Evolutionary conservation across 192 early-diverging fungal genomes (phyloP), one percentile per base, ranked within the genome.

Genomic region (Coemansia pectinata): DNA sequence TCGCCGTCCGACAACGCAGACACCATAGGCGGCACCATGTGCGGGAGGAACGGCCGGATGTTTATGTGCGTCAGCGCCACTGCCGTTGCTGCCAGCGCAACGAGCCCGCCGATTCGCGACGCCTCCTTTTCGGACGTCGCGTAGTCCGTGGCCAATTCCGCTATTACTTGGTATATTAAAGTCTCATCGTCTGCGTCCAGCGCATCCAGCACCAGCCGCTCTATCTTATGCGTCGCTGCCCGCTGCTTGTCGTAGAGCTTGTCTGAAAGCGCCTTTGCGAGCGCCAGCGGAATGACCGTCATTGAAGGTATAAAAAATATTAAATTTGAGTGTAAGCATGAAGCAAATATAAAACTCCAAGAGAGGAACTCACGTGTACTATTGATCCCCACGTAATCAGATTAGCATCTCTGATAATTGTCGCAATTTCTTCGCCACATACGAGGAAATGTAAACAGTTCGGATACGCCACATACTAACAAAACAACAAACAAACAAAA

Each of bases 211-310:
- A 93, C 89, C n/a, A 92, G 84, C 84, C 87, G 89, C 85, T 99
- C 96, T 34, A 99, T 88, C 45, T 97, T 95, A 17, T 95, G 79
- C 12, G 96, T 95, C 3, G 95, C 95, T 6, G 85, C 86, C 67
- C 97, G 96, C 66, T 96, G 88, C 85, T 93, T 95, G 72, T 99
- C 97, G 79, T 99, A 98, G 36, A 94, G 84, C 58, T 91, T 93
- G 84, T 98, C 97, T 10, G 87, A 86, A 31, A 98, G 88, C 9
- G 91, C 93, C 41, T 91, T 86, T 36, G 89, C 76, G 33, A 98
- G 55, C 31, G 73, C 76, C 2, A 73, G 48, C 4, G 77, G 73
- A 70, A 84, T 78, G 3, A 79, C 74, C 38, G 47, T 40, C 53
- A 52, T 69, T 41, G 21, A 21, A 21, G 0, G 21, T 21, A 21